These are phyloP conservation scores for Candida ortonii DNA, from an alignment of 805 yeast genomes.

Conservation along the genomic window DNA sequence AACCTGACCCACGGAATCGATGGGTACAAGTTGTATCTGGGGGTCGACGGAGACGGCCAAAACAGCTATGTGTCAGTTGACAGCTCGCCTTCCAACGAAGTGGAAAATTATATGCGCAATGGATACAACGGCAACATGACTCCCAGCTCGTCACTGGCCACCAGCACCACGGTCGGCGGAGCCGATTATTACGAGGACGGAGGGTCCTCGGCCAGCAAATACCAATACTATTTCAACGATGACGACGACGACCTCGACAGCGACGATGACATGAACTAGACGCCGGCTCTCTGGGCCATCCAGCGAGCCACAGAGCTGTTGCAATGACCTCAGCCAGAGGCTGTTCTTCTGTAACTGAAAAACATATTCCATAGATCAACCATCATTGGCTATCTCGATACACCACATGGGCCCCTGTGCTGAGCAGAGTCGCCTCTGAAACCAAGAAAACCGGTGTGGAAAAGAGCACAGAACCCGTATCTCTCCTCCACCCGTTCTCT, in stretches of 20 bases:
- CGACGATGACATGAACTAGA: constrained; percentile 20
- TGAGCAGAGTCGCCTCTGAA: too few species aligned
- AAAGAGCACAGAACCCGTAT: too few species aligned
- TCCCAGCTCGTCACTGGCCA: constrained; percentile 6
- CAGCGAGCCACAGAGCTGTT: not conserved
- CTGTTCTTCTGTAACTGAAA: too few species aligned
- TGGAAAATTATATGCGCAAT: constrained; percentile 33
- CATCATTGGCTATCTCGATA: too few species aligned
- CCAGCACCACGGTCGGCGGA: constrained; percentile 2
- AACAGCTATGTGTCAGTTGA: constrained; percentile 6
- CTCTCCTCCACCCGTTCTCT: too few species aligned
- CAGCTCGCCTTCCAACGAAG: constrained; percentile 32
- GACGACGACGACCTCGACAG: constrained; percentile 18
- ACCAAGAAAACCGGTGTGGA: too few species aligned
- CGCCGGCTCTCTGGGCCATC: not conserved
- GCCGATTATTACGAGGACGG: constrained; percentile 23
- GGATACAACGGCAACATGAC: constrained; percentile 25
- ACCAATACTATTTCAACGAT: constrained; percentile 18
- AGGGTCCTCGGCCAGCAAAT: constrained; percentile 17
- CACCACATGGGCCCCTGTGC: too few species aligned
- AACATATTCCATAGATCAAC: too few species aligned
- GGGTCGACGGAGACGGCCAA: constrained; percentile 19
- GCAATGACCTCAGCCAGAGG: not conserved
- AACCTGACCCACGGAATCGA: constrained; percentile 35
- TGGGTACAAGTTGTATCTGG: constrained; percentile 34